These are phyloP conservation scores for Arxiozyma heterogenica DNA, from an alignment of 1,139 yeast species.

Conservation along the genomic window DNA sequence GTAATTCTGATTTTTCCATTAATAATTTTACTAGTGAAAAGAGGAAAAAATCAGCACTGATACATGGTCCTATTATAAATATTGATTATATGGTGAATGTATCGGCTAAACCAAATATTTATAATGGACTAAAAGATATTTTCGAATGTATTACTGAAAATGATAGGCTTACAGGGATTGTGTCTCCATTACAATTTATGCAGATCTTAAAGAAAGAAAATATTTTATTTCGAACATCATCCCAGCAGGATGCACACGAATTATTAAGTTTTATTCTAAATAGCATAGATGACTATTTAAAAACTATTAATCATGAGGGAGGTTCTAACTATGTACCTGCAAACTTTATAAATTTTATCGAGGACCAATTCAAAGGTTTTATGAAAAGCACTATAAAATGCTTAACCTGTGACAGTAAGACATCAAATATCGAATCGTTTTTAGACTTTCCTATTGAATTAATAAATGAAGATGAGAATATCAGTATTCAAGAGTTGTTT, in stretches of 20 bases:
- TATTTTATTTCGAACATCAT: constrained; percentile 73
- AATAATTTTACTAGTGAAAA: constrained; percentile 46
- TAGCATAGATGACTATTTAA: constrained; percentile 63
- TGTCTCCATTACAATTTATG: constrained; percentile 69
- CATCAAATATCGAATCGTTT: constrained; percentile 77
- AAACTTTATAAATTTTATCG: constrained; percentile 44
- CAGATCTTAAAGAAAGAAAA: constrained; percentile 73
- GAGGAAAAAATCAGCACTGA: constrained; percentile 69
- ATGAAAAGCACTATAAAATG: constrained; percentile 85
- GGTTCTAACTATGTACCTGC: constrained; percentile 4
- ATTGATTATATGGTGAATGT: constrained; percentile 43
- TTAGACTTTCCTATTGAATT: constrained; percentile 81
- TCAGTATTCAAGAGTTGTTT: constrained; percentile 62
- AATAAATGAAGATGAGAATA: constrained; percentile 48
- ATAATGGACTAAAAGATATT: constrained; percentile 71
- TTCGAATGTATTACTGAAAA: constrained; percentile 79
- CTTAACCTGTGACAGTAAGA: constrained; percentile 78
- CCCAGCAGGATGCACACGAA: constrained; percentile 99
- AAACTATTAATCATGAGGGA: constrained; percentile 7
- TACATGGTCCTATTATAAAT: constrained; percentile 77
- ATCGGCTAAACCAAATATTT: constrained; percentile 40
- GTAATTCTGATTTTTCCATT: not conserved
- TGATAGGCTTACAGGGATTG: constrained; percentile 64
- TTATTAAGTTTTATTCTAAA: constrained; percentile 80
- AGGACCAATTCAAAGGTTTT: constrained; percentile 72